phyloP scores from a whole-genome alignment of 2,329 filamentous ascomycete species.

The Aspergillus sp. region DNA sequence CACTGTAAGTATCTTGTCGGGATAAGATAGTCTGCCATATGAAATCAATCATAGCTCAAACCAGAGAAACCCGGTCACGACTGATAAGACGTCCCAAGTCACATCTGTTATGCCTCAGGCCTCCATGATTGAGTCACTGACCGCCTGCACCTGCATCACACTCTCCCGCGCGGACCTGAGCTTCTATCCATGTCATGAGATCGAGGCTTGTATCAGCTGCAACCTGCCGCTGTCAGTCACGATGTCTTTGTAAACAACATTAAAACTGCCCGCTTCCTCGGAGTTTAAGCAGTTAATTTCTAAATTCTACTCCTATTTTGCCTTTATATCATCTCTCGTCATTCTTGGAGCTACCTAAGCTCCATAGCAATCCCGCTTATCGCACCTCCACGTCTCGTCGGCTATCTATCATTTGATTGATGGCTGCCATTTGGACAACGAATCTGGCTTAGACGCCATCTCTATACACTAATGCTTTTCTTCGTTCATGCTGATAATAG shows the following conservation, averaged over 20 bases:
- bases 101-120: constrained; percentile 21
- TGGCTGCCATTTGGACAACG: constrained; percentile 13
- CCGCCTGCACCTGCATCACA: constrained; percentile 22
- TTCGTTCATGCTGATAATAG: constrained; percentile 5
- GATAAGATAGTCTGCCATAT: background rate
- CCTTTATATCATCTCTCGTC: background rate
- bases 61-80: too few species aligned
- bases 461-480: constrained; percentile 13
- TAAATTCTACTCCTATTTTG: background rate
- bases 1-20: too few species aligned
- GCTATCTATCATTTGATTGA: constrained; percentile 12
- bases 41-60: too few species aligned
- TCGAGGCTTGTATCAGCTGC: constrained; percentile 10
- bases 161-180: constrained; percentile 4
- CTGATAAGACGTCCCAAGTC: background rate
- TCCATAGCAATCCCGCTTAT: background rate
- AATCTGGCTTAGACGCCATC: constrained; percentile 12
- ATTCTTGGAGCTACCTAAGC: background rate
- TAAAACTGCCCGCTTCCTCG: background rate
- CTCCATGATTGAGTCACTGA: constrained; percentile 6
- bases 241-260: background rate
- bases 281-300: background rate
- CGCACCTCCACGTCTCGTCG: background rate
- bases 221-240: background rate
- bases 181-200: constrained; percentile 16